phyloP scores from a whole-genome alignment of 78 protist species.

The Dictyostelium purpureum region DNA sequence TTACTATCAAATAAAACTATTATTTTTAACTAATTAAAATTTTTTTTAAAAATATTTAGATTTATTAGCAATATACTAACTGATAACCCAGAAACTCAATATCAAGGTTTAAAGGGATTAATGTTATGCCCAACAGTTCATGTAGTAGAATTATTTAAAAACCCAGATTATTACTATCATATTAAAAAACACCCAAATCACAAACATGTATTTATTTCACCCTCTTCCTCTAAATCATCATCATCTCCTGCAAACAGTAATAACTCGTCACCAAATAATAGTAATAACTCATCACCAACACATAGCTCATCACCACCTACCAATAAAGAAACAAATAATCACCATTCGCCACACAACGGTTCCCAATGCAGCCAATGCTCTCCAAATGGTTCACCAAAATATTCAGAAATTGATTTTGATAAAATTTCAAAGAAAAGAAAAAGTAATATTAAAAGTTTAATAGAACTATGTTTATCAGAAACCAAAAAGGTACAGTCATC shows the following conservation, averaged over 20 bases:
- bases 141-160: constrained; percentile 70
- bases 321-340: background rate
- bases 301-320: constrained; percentile 21
- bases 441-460: constrained; percentile 37
- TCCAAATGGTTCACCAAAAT: constrained; percentile 50
- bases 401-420: constrained; percentile 61
- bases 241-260: background rate
- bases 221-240: background rate
- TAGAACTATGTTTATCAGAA: constrained; percentile 64
- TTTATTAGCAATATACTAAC: constrained; percentile 59
- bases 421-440: constrained; percentile 51
- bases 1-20: background rate
- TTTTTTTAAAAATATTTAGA: background rate
- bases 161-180: constrained; percentile 61
- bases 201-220: background rate
- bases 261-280: background rate
- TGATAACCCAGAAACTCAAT: constrained; percentile 26
- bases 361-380: constrained; percentile 42
- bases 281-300: background rate
- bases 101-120: constrained; percentile 67
- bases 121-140: constrained; percentile 55
- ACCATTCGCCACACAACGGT: background rate
- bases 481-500: constrained; percentile 63
- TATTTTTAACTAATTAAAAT: background rate
- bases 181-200: constrained; percentile 74